These are phyloP conservation scores for Diaporthe sp. DNA, from an alignment of 2,329 filamentous ascomycete species.

Conservation along the genomic window DNA sequence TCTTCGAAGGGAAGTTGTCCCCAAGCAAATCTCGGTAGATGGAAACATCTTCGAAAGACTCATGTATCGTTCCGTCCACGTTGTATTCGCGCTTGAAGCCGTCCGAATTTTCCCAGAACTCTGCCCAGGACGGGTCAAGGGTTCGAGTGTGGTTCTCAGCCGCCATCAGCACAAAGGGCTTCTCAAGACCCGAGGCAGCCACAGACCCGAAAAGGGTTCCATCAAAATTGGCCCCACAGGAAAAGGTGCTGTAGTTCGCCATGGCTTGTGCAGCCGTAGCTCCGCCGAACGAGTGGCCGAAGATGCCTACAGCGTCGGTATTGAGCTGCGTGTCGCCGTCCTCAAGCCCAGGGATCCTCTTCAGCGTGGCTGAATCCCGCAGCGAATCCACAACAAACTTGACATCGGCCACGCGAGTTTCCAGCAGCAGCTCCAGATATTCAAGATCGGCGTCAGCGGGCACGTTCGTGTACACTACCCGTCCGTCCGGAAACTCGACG, in stretches of 20 bases:
- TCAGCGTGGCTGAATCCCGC: not conserved
- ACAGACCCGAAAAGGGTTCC: not conserved
- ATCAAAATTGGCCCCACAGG: not conserved
- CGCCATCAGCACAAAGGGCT: not conserved
- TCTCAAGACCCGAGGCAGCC: not conserved
- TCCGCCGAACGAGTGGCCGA: conserved; percentile 17
- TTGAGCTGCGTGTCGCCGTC: not conserved
- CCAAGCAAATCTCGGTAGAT: conserved; percentile 3
- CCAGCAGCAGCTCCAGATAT: not conserved
- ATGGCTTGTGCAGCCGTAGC: conserved; percentile 18
- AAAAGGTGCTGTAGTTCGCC: not conserved
- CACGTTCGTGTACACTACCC: not conserved
- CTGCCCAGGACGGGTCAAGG: not conserved
- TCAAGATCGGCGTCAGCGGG: not conserved
- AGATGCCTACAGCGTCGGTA: not conserved
- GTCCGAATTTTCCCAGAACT: not conserved
- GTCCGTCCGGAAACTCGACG: conserved; percentile 14
- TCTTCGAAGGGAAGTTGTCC: not conserved
- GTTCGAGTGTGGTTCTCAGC: not conserved
- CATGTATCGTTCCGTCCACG: not conserved
- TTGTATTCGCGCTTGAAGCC: not conserved
- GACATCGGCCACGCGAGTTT: conserved; percentile 6
- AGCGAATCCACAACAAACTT: conserved; percentile 15
- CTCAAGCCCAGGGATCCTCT: not conserved
- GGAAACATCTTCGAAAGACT: not conserved